phyloP scores from a whole-genome alignment of 805 yeast species.

The Cyberlindnera samutprakarnensis region DNA sequence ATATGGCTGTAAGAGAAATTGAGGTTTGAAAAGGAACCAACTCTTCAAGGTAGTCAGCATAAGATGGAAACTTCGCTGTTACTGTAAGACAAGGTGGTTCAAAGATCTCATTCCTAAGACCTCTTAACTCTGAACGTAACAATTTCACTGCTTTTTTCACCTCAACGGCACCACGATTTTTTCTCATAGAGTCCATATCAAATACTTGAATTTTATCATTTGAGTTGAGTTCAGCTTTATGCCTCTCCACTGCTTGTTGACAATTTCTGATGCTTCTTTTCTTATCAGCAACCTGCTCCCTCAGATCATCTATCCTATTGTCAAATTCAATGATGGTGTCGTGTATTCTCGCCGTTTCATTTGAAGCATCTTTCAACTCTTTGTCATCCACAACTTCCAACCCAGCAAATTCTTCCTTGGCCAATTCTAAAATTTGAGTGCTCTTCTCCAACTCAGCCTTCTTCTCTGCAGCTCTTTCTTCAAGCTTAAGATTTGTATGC shows the following conservation, averaged over 20 bases:
- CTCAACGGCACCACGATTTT: slow-evolving; percentile 12
- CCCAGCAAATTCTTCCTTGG: background rate
- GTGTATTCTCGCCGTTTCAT: background rate
- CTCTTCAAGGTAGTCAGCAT: slow-evolving; percentile 51
- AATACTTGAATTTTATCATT: slow-evolving; percentile 47
- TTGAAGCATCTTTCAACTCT: background rate
- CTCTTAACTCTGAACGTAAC: slow-evolving; percentile 30
- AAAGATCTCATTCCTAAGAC: slow-evolving; percentile 37
- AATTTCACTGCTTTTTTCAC: slow-evolving; percentile 31
- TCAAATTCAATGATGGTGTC: background rate
- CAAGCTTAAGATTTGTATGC: background rate
- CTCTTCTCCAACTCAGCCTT: slow-evolving; percentile 30
- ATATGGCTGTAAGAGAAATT: slow-evolving; percentile 56
- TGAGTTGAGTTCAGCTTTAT: slow-evolving; percentile 25
- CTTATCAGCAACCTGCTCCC: background rate
- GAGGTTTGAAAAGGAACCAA: slow-evolving; percentile 46
- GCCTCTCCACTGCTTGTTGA: background rate
- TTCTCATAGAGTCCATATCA: slow-evolving; percentile 19
- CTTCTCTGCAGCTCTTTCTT: slow-evolving; percentile 18
- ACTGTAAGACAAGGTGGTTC: slow-evolving; percentile 75
- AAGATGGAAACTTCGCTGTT: slow-evolving; percentile 38
- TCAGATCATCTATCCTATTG: background rate
- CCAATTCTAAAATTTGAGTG: slow-evolving; percentile 11
- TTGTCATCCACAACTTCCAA: background rate
- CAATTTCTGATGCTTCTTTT: background rate